Percentiles rank a stretch among this genome's conserved stretches.
Conservation (phyloP, 345 rosid species). For the Ricinus communis region DNA sequence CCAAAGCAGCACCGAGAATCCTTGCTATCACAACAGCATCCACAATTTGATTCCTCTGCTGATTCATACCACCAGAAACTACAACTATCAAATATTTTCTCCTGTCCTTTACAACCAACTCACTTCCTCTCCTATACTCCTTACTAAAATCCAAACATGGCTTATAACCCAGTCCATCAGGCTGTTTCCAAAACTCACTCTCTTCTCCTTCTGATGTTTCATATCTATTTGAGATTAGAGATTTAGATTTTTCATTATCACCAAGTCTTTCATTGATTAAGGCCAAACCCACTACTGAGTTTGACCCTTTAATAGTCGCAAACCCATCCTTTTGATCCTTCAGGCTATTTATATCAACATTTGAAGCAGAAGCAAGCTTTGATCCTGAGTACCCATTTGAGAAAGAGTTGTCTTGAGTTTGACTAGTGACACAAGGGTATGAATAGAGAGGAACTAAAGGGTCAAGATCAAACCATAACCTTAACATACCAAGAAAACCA, state of each 20-base stretch:
- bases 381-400: slow-evolving; percentile 23
- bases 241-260: slow-evolving; percentile 12
- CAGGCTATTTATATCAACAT: slow-evolving; percentile 10
- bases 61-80: slow-evolving; percentile 93
- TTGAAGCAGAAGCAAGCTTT: slow-evolving; percentile 27
- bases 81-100: slow-evolving; percentile 79
- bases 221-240: slow-evolving; percentile 12
- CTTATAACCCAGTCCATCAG: slow-evolving; percentile 83
- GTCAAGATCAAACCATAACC: slow-evolving; percentile 45
- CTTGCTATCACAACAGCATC: slow-evolving; percentile 97
- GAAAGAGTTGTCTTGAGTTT: slow-evolving; percentile 20
- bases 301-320: slow-evolving; percentile 11
- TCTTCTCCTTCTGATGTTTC: slow-evolving; percentile 19
- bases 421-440: slow-evolving; percentile 49
- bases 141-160: slow-evolving; percentile 66
- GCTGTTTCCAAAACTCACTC: slow-evolving; percentile 88
- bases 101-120: slow-evolving; percentile 40
- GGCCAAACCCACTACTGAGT: slow-evolving; percentile 13
- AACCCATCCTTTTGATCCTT: slow-evolving; percentile 5
- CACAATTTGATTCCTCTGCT: slow-evolving; percentile 98
- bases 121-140: slow-evolving; percentile 54
- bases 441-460: slow-evolving; percentile 45
- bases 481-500: slow-evolving; percentile 53
- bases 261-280: background rate
- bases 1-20: slow-evolving; percentile 91